Evolutionary conservation across 768 basidiomycete genomes (phyloP).

Genomic region (Goffeauzyma gilvescens): DNA sequence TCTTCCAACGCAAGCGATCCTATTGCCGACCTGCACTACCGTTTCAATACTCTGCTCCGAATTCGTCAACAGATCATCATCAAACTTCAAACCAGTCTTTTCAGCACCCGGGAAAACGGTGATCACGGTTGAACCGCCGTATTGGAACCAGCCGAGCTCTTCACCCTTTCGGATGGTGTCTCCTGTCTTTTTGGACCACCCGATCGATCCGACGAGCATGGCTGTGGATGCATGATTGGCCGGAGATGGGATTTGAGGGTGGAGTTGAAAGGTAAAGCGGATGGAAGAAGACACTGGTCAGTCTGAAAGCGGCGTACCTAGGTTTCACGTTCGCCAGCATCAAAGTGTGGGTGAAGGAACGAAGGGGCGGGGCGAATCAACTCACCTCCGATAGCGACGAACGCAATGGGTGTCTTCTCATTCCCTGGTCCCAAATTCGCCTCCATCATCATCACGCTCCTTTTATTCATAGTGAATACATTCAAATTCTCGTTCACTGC

Average conservation of each 20-base stretch:
- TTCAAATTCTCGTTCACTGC: constrained; percentile 46
- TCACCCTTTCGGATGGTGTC: constrained; percentile 36
- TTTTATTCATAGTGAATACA: constrained; percentile 32
- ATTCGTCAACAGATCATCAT: constrained; percentile 44
- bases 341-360: not conserved
- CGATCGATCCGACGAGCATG: constrained; percentile 58
- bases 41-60: constrained; percentile 46
- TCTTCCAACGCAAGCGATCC: constrained; percentile 22
- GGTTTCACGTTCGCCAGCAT: not conserved
- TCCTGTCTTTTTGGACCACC: constrained; percentile 39
- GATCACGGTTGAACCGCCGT: constrained; percentile 59
- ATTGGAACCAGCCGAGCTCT: constrained; percentile 45
- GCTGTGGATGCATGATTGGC: constrained; percentile 30
- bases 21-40: constrained; percentile 42
- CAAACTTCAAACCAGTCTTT: constrained; percentile 35
- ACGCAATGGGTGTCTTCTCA: constrained; percentile 38
- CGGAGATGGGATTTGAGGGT: not conserved
- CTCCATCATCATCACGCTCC: constrained; percentile 21
- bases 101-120: constrained; percentile 42
- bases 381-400: constrained; percentile 51
- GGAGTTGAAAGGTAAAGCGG: too few species aligned
- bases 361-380: not conserved
- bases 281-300: too few species aligned
- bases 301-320: too few species aligned
- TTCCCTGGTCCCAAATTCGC: constrained; percentile 19